Conservation (phyloP, 2,329 filamentous ascomycete species). For the Fusarium agapanthi region DNA sequence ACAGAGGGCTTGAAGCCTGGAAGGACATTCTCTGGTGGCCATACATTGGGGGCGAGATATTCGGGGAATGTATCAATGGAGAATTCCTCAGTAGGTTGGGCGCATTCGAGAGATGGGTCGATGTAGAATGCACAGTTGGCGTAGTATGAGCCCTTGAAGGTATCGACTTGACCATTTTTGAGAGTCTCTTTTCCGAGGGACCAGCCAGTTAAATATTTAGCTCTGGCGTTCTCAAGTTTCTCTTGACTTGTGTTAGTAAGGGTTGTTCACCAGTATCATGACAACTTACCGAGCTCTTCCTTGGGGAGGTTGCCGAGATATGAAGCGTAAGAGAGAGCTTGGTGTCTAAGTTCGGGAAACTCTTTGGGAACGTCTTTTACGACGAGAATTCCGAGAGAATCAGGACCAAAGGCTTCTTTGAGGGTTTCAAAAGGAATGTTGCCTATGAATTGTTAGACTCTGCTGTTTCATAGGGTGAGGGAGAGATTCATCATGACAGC, state of each 20-base stretch:
- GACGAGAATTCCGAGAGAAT: conserved; percentile 91
- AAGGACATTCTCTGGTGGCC: conserved; percentile 75
- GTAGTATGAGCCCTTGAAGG: conserved; percentile 84
- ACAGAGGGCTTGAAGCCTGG: conserved; percentile 80
- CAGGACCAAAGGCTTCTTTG: conserved; percentile 85
- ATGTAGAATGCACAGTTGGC: conserved; percentile 84
- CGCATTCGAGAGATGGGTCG: conserved; percentile 68
- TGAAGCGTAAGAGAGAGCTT: conserved; percentile 84
- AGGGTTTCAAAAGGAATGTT: conserved; percentile 74
- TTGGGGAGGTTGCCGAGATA: conserved; percentile 84
- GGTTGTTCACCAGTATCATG: neutral
- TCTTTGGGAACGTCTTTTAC: conserved; percentile 82
- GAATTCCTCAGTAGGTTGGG: conserved; percentile 67
- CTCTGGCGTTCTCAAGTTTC: conserved; percentile 65
- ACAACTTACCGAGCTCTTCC: conserved; percentile 70
- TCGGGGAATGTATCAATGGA: conserved; percentile 76
- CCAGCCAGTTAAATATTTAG: conserved; percentile 78
- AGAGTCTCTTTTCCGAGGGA: conserved; percentile 84
- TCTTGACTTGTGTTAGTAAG: conserved; percentile 46
- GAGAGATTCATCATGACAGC: neutral
- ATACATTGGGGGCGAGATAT: conserved; percentile 90
- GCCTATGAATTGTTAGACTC: conserved; percentile 54
- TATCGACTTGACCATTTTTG: conserved; percentile 80
- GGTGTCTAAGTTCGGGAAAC: conserved; percentile 76
- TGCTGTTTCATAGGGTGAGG: neutral